phyloP scores from a whole-genome alignment of 2,329 filamentous ascomycete species.

The Fusarium verticillioides region DNA sequence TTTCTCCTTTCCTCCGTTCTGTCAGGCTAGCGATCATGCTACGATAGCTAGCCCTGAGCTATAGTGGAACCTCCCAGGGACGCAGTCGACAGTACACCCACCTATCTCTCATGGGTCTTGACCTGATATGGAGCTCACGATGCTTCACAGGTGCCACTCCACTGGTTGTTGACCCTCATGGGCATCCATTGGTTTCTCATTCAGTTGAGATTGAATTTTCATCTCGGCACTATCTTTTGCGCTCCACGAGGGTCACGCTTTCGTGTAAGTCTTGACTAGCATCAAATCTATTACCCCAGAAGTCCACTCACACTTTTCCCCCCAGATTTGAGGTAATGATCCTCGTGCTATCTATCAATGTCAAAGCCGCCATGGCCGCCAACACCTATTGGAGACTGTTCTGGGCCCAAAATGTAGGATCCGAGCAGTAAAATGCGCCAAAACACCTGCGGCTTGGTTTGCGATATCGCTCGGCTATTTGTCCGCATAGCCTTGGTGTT shows the following conservation, averaged over 20 bases:
- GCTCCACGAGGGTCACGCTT: constrained; percentile 6
- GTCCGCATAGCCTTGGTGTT: constrained; percentile 14
- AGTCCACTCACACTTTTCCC: constrained; percentile 43
- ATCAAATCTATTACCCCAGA: constrained; percentile 36
- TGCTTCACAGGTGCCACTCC: constrained; percentile 37
- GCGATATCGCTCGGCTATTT: constrained; percentile 32
- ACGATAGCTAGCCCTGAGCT: constrained; percentile 30
- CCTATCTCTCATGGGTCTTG: constrained; percentile 27
- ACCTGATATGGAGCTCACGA: constrained; percentile 39
- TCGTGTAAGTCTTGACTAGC: constrained; percentile 11
- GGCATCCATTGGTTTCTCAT: constrained; percentile 17
- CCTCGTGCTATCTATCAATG: constrained; percentile 9
- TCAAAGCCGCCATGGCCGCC: constrained; percentile 10
- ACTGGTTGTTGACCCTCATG: constrained; percentile 9
- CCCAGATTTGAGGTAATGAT: constrained; percentile 31
- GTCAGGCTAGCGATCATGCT: constrained; percentile 33
- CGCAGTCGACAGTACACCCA: neutral
- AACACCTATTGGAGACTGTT: constrained; percentile 9
- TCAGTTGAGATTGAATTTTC: constrained; percentile 30
- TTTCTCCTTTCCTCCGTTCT: constrained; percentile 36
- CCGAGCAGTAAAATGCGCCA: constrained; percentile 9
- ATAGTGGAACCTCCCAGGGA: constrained; percentile 32
- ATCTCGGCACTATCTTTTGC: constrained; percentile 24
- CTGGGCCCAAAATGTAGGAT: constrained; percentile 11
- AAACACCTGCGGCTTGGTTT: neutral